A percentile compares a stretch with the other conserved stretches of the same genome.
Conservation (phyloP, 768 basidiomycete genomes). For the Kondoa malvinella region DNA sequence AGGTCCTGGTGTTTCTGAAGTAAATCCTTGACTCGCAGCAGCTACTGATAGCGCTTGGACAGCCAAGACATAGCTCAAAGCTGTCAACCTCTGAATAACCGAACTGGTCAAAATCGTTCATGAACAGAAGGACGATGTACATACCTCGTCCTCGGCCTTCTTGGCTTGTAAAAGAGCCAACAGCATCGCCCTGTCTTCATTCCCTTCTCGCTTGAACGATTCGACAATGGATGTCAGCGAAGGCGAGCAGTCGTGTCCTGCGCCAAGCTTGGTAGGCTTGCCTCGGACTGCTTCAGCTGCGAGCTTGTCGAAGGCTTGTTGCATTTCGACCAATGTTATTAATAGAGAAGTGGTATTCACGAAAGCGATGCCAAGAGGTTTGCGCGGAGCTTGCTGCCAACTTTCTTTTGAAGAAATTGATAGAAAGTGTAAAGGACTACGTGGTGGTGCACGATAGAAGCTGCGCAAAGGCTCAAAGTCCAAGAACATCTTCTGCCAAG, state of each 20-base stretch:
- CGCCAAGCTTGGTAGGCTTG: background rate
- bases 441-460: too few relatives aligned
- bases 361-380: background rate
- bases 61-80: background rate
- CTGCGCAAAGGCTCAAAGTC: too few relatives aligned
- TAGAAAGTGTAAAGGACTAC: too few relatives aligned
- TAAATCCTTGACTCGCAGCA: background rate
- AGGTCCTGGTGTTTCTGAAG: too few relatives aligned
- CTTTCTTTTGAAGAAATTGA: too few relatives aligned
- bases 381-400: too few relatives aligned
- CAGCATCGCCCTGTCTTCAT: conserved; percentile 17
- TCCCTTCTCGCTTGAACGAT: conserved; percentile 16
- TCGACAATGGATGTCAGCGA: conserved; percentile 16
- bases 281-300: background rate
- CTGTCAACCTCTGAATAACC: background rate
- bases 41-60: background rate
- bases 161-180: conserved; percentile 15
- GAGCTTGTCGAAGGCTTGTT: background rate
- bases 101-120: background rate
- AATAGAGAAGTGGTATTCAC: background rate
- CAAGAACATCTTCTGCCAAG: too few relatives aligned
- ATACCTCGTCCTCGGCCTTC: conserved; percentile 18
- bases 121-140: too few relatives aligned
- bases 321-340: background rate
- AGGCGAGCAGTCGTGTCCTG: conserved; percentile 5